Evolutionary conservation across 1,284 basidiomycete genomes (phyloP), one percentile per base, ranked within the genome.

Genomic region (Ustilago nuda): DNA sequence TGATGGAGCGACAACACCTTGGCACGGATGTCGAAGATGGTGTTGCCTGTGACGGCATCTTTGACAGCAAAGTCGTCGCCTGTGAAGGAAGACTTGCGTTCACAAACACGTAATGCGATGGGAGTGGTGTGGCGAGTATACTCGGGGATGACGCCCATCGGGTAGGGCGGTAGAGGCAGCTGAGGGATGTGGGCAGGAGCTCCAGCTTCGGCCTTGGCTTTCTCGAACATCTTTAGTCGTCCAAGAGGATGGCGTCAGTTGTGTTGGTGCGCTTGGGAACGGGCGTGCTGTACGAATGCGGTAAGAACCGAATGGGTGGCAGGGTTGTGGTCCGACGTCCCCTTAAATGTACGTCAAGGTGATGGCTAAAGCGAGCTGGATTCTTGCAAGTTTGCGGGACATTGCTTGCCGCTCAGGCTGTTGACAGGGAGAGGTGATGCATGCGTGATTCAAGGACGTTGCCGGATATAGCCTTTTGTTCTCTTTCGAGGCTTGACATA

Each of bases 11-110:
- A 76, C 33, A 80, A 71, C 1, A 56, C 48, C 41, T 67, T 68
- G 13, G 66, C 76, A 1, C 67, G 39, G 8, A 80, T 64, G 8
- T 71, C 19, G 41, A 80, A 79, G 30, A 74, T 37, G 9, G 33
- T 37, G 8, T 53, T 36, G n/a, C 41, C 30, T 4, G 59, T 68
- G 13, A 73, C 51, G 27, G 70, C 77, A 32, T 79, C 79, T 48
- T 80, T 80, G 58, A 80, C 50, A 8, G 36, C 37, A 50, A 79
- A 79, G 45, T 79, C 75, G 62, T 79, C 79, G 32, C 64, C 70
- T 8, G 43, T 5, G 33, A 66, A 63, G 12, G 66, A 55, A 4
- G 33, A 17, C 37, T 72, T 72, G 41, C 56, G 61, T 39, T 79
- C 72, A 3, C 75, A 57, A n/a, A 80, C 45, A 52, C 69, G 63